A percentile compares a stretch with the other conserved stretches of the same genome.
Evolutionary conservation across 352 stramenopile species (phyloP).

Genomic region (Phytophthora cactorum): DNA sequence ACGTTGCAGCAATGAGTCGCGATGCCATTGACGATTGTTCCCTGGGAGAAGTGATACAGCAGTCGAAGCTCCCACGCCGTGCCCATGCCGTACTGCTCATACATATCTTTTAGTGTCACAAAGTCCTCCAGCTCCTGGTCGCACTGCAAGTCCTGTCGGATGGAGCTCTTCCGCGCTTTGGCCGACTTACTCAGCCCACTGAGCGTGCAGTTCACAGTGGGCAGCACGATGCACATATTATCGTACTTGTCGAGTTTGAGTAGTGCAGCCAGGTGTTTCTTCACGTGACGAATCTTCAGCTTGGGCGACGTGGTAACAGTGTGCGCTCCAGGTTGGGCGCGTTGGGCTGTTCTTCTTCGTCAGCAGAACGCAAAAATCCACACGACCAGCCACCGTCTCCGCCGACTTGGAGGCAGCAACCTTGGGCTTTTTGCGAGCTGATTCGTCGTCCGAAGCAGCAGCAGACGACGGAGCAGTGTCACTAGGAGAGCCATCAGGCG

Average conservation of each 20-base stretch:
- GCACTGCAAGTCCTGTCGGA: conserved; percentile 71
- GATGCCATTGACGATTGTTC: conserved; percentile 74
- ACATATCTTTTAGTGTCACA: conserved; percentile 78
- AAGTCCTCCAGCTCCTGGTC: conserved; percentile 80
- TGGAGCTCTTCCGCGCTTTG: conserved; percentile 21
- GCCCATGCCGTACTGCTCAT: conserved; percentile 80
- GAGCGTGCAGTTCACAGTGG: conserved; percentile 53
- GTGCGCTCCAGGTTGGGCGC: conserved; percentile 50
- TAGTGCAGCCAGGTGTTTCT: conserved; percentile 66
- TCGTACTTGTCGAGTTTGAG: conserved; percentile 52
- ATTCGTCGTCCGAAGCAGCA: too few species aligned
- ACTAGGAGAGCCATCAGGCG: conserved; percentile 13
- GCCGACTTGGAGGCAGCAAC: background rate
- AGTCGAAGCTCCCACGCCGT: conserved; percentile 73
- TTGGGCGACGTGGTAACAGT: conserved; percentile 67
- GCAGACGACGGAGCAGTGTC: conserved; percentile 18
- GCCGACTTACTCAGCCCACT: conserved; percentile 48
- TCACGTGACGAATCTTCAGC: conserved; percentile 78
- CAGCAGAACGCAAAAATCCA: conserved; percentile 66
- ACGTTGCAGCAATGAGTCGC: conserved; percentile 50
- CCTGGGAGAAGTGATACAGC: conserved; percentile 76
- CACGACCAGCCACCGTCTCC: conserved; percentile 29
- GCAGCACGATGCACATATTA: conserved; percentile 67
- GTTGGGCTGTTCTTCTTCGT: conserved; percentile 48
- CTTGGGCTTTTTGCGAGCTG: too few species aligned